These are phyloP conservation scores for Phytophthora constricta DNA, from an alignment of 352 stramenopile species.

Conservation along the genomic window DNA sequence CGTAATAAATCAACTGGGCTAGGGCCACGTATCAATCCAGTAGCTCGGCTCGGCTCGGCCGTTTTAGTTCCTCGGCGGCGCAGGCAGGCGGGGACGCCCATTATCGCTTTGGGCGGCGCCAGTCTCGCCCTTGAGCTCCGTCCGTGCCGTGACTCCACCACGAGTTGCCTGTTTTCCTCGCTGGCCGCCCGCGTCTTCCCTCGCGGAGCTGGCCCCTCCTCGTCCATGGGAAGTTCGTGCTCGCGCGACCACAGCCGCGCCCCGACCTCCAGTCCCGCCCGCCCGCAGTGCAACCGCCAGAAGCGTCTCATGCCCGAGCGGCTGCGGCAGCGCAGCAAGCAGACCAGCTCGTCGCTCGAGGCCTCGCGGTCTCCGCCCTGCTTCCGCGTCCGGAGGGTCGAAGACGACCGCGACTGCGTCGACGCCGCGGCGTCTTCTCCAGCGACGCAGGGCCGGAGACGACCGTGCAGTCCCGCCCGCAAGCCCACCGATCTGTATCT, in stretches of 20 bases:
- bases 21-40: slow-evolving; percentile 23
- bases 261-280: slow-evolving; percentile 13
- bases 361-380: slow-evolving; percentile 17
- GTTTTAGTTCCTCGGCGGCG: not conserved
- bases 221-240: slow-evolving; percentile 48
- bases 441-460: slow-evolving; percentile 17
- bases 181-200: slow-evolving; percentile 19
- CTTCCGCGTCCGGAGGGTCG: slow-evolving; percentile 13
- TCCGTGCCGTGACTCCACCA: slow-evolving; percentile 18
- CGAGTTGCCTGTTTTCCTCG: slow-evolving; percentile 26
- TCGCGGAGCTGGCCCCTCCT: slow-evolving; percentile 25
- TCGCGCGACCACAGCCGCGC: slow-evolving; percentile 43
- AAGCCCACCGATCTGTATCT: slow-evolving; percentile 29
- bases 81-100: slow-evolving; percentile 1
- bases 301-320: slow-evolving; percentile 17
- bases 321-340: slow-evolving; percentile 19
- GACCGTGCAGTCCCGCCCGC: slow-evolving; percentile 5
- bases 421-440: slow-evolving; percentile 13
- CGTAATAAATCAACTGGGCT: slow-evolving; percentile 46
- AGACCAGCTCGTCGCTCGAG: slow-evolving; percentile 28
- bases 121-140: slow-evolving; percentile 12
- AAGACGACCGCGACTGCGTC: slow-evolving; percentile 13
- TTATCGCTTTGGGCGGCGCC: slow-evolving; percentile 18
- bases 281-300: slow-evolving; percentile 15
- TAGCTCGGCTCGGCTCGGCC: slow-evolving; percentile 17